Conservation (phyloP, 345 rosid species). For the Euphorbia pulcherrima region DNA sequence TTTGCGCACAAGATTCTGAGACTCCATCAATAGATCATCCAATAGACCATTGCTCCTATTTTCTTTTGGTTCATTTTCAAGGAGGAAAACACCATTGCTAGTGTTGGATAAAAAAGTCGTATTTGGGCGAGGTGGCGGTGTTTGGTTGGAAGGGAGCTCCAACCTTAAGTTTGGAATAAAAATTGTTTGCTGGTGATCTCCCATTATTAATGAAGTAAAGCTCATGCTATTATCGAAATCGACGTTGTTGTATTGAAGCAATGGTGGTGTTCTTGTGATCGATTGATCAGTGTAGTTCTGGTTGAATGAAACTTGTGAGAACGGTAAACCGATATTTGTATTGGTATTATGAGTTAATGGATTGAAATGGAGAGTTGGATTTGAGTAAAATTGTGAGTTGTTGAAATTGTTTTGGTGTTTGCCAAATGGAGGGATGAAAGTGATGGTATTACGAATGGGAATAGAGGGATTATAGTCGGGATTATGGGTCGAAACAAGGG, state of each 20-base stretch:
- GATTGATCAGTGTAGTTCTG: constrained; percentile 14
- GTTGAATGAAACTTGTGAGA: constrained; percentile 23
- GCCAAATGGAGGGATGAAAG: constrained; percentile 17
- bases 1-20: constrained; percentile 34
- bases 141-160: constrained; percentile 59
- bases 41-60: constrained; percentile 43
- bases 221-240: constrained; percentile 27
- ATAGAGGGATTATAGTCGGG: constrained; percentile 22
- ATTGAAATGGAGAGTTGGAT: constrained; percentile 20
- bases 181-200: constrained; percentile 27
- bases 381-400: constrained; percentile 18
- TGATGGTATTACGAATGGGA: constrained; percentile 22
- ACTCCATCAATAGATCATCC: constrained; percentile 57
- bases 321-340: constrained; percentile 29
- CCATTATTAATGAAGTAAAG: constrained; percentile 57
- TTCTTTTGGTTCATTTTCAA: constrained; percentile 6
- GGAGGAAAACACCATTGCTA: constrained; percentile 19
- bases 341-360: constrained; percentile 5
- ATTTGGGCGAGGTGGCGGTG: constrained; percentile 23
- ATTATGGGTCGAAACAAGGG: constrained; percentile 24
- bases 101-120: not conserved
- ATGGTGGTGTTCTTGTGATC: constrained; percentile 9
- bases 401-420: constrained; percentile 18
- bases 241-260: constrained; percentile 15
- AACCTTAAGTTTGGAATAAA: no score